Evolutionary conservation across 306 rosid species (phyloP), one percentile per base, ranked within the genome.

Genomic region (Inga leiocalycina): DNA sequence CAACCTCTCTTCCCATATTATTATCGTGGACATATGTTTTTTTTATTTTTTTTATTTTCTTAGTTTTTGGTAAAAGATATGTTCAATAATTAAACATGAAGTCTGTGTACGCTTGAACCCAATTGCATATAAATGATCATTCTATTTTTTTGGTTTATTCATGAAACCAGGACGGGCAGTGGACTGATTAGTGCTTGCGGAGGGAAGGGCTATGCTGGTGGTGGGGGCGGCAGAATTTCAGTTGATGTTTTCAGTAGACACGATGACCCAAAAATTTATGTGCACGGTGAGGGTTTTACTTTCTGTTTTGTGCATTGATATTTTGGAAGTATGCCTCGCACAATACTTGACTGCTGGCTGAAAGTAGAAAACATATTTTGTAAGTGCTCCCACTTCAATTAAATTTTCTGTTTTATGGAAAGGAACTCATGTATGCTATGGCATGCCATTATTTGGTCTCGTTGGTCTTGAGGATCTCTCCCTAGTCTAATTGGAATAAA

Each of bases 221-320:
- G 90, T 10, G 90, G 90, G 0, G 90, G 90, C 0, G 90, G 88
- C 61, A 88, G 90, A 77, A 86, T 88, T 76, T 85, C 90, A 44
- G 90, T 88, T 73, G 88, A 85, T 45, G 90, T 88, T 70, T 85
- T 88, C 85, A 88, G 90, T 59, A 88, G 90, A 84, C 90, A 88
- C 41, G 90, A 88, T 43, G 90, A 85, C 51, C 90, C 90, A 81
- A 85, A 73, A 80, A 85, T 88, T 76, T 85, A 76, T 66, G 88
- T 88, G 30, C 86, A 88, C 8, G 90, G 90, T 88, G 86, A 88
- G 90, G 65, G 44, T 67, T 67, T 62, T 65, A 49, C 73, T 71
- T 24, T 51, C 35, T 51, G 10, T 13, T 82, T 78, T 52, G 17
- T 65, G 32, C 80, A 51, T 13, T 65, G 48, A 62, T 84, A 59